phyloP scores from a whole-genome alignment of 164 flowering plant species.

The Vitis rupestris region DNA sequence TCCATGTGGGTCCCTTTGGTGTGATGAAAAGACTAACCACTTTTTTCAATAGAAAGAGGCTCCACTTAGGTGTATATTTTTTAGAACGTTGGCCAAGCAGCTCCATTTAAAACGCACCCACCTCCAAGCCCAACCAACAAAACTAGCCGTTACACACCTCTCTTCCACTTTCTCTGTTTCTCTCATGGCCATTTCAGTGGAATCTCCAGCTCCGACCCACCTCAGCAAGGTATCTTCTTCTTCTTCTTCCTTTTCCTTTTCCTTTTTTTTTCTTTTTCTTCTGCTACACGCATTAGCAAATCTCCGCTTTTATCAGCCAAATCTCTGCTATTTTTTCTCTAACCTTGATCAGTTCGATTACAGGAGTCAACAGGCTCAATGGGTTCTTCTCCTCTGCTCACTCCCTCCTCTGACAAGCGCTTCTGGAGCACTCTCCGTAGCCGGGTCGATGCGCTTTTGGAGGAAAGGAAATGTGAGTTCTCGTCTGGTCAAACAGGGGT shows the following conservation, averaged over 20 bases:
- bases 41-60: slow-evolving; percentile 4
- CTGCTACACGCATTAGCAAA: background rate
- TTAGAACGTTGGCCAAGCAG: no score
- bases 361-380: slow-evolving; percentile 35
- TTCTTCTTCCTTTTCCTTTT: background rate
- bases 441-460: slow-evolving; percentile 63
- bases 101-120: no score
- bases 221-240: slow-evolving; percentile 37
- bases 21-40: background rate
- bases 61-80: background rate
- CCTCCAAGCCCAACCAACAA: background rate
- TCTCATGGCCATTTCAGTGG: slow-evolving; percentile 59
- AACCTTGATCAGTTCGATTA: slow-evolving; percentile 4
- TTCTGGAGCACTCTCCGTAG: slow-evolving; percentile 69
- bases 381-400: slow-evolving; percentile 44
- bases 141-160: slow-evolving; percentile 20
- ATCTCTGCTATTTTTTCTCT: background rate
- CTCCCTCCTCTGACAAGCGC: slow-evolving; percentile 66
- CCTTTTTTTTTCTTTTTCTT: background rate
- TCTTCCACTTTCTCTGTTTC: slow-evolving; percentile 22
- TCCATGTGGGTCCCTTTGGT: background rate
- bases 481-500: slow-evolving; percentile 9
- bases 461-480: slow-evolving; percentile 30
- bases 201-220: slow-evolving; percentile 40
- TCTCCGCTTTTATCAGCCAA: background rate